Conservation (phyloP, 164 flowering plant species). For the Vitis rupestris region DNA sequence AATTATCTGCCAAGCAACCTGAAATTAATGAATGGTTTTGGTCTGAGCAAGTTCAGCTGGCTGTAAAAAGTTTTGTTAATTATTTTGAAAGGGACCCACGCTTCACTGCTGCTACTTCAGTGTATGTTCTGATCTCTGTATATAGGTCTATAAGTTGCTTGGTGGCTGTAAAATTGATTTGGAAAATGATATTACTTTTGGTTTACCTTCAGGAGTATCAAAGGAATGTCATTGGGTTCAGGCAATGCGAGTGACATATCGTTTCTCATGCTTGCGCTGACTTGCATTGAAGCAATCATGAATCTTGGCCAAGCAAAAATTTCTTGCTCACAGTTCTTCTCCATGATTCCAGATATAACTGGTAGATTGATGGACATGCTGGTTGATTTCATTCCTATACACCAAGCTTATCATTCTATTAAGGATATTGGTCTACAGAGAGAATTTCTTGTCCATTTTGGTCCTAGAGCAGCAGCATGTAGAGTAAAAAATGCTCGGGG, state of each 20-base stretch:
- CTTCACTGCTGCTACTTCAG: constrained; percentile 65
- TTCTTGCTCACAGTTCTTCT: constrained; percentile 80
- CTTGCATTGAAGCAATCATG: constrained; percentile 74
- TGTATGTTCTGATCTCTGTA: constrained; percentile 46
- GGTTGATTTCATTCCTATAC: constrained; percentile 68
- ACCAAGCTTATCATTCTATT: constrained; percentile 62
- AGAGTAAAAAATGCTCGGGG: constrained; percentile 54
- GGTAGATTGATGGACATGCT: constrained; percentile 95
- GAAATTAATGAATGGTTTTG: constrained; percentile 90
- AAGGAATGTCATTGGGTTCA: constrained; percentile 34
- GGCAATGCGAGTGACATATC: constrained; percentile 65
- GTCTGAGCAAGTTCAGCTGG: constrained; percentile 79
- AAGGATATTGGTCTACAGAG: constrained; percentile 81
- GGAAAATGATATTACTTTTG: constrained; percentile 9
- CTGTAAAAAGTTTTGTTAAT: constrained; percentile 69
- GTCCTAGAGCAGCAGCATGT: constrained; percentile 83
- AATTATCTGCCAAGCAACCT: constrained; percentile 69
- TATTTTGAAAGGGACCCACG: constrained; percentile 73
- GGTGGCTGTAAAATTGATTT: constrained; percentile 8
- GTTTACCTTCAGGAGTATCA: constrained; percentile 42
- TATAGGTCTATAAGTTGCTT: constrained; percentile 3
- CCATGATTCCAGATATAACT: constrained; percentile 71
- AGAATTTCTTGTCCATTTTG: constrained; percentile 94
- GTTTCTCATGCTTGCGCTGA: constrained; percentile 80
- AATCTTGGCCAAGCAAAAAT: constrained; percentile 94